A percentile compares a stretch with the other conserved stretches of the same genome.
phyloP scores from a whole-genome alignment of 805 yeast species.

The Spathaspora gorwiae region DNA sequence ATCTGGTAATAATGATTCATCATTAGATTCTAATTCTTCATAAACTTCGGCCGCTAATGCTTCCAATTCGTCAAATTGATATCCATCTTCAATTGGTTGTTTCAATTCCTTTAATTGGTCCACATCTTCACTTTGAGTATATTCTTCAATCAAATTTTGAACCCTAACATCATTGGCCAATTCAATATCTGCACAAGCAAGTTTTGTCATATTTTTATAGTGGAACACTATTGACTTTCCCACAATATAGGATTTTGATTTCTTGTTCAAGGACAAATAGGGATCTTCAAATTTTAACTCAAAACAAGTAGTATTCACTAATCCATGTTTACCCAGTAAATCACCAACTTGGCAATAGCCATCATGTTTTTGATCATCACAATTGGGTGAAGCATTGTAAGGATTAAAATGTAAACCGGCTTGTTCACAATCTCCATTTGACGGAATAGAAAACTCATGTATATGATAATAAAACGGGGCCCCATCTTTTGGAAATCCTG shows the following conservation, averaged over 20 bases:
- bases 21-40: neutral
- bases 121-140: slow-evolving; percentile 7
- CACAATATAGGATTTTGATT: slow-evolving; percentile 53
- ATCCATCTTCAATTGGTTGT: slow-evolving; percentile 6
- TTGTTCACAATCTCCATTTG: slow-evolving; percentile 46
- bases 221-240: slow-evolving; percentile 57
- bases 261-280: slow-evolving; percentile 56
- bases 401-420: slow-evolving; percentile 64
- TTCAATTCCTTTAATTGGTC: slow-evolving; percentile 5
- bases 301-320: slow-evolving; percentile 64
- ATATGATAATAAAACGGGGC: slow-evolving; percentile 72
- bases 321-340: slow-evolving; percentile 74
- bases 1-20: neutral
- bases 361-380: slow-evolving; percentile 49
- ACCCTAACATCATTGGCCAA: slow-evolving; percentile 16
- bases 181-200: slow-evolving; percentile 61
- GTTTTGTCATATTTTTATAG: slow-evolving; percentile 47
- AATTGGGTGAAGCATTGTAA: slow-evolving; percentile 48
- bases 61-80: slow-evolving; percentile 7
- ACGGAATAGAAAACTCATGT: slow-evolving; percentile 53
- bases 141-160: slow-evolving; percentile 14
- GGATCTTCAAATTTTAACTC: slow-evolving; percentile 62
- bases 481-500: slow-evolving; percentile 61
- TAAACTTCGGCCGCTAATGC: slow-evolving; percentile 5
- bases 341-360: slow-evolving; percentile 68